Base-by-base conservation (phyloP, 1,139 yeast species). In the Suzukiozyma palmioleophila region DNA sequence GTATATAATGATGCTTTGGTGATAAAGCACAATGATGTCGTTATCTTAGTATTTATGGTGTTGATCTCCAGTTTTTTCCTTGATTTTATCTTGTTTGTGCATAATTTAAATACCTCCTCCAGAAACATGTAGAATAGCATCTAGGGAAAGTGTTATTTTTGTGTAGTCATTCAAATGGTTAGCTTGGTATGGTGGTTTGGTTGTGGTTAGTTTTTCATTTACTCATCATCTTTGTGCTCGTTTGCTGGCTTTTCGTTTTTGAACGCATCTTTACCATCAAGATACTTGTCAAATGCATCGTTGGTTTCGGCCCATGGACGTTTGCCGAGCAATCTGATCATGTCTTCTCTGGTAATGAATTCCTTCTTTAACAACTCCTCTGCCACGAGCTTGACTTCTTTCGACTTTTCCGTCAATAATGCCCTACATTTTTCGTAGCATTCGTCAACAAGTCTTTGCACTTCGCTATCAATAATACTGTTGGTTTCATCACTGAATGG, bases 401-500 rank as follows among this genome's bases (percentile, higher is more conserved):
- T 74, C 18, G 79, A 59, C 60, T 85, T 86, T 47, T 84, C 87
- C n/a, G 62, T 69, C 52, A 94, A 71, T 38, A 94, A 69, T 13
- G 68, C 62, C 39, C 69, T 74, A 64, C 98, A 92, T 46, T 77
- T 73, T 6, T 62, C 68, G 55, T 90, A 86, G 35, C 96, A 88
- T 38, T 82, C 89, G 48, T 72, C 74, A 26, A 92, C 90, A 42
- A 94, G 83, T 46, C 86, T 71, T 46, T 86, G 81, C 34, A 94
- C 84, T 62, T 94, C 98, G 32, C 67, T 68, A 56, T 94, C 99
- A 50, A 94, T 89, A 39, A 77, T 52, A 43, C 75, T 72, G 34
- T 88, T 89, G 9, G 97, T 92, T 46, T 77, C 81, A 52, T 90
- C 96, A 62, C 96, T 86, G 61, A 83, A 92, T 8, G 97, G 96